A percentile compares a stretch with the other conserved stretches of the same genome.
These are phyloP conservation scores for Beta vulgaris DNA, from an alignment of 148 eudicot genomes.

Conservation along the genomic window DNA sequence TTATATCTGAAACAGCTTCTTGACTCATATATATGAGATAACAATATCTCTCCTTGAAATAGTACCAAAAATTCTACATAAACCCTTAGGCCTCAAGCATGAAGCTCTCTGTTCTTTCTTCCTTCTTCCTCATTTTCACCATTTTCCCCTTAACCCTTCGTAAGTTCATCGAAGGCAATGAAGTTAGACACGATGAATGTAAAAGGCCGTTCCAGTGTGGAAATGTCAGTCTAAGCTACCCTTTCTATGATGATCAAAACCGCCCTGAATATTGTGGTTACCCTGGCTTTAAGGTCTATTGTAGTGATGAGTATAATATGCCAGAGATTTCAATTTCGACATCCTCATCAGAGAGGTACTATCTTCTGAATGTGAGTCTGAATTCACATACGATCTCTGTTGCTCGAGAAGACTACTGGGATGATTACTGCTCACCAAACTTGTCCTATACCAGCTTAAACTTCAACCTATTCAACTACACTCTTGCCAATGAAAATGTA, in stretches of 20 bases:
- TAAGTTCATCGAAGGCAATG: constrained; percentile 4
- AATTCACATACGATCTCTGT: constrained; percentile 13
- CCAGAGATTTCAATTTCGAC: constrained; percentile 24
- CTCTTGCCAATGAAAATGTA: constrained; percentile 23
- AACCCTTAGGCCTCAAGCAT: constrained; percentile 10
- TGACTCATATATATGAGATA: not conserved
- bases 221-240: constrained; percentile 40
- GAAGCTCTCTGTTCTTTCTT: constrained; percentile 2
- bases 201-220: constrained; percentile 34
- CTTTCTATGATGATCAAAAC: constrained; percentile 41
- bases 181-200: constrained; percentile 35
- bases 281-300: constrained; percentile 44
- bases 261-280: constrained; percentile 53
- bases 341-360: constrained; percentile 19
- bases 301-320: constrained; percentile 11
- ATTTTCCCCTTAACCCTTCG: constrained; percentile 10
- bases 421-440: constrained; percentile 21
- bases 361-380: constrained; percentile 28
- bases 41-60: not conserved
- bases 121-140: not conserved
- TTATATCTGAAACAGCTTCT: not conserved
- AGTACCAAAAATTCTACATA: not conserved
- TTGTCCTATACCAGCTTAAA: constrained; percentile 30
- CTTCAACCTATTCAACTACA: constrained; percentile 19
- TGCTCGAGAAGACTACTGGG: not conserved